Evolutionary conservation across 2,329 filamentous ascomycete species (phyloP).

Genomic region (Spiromastix sp.): DNA sequence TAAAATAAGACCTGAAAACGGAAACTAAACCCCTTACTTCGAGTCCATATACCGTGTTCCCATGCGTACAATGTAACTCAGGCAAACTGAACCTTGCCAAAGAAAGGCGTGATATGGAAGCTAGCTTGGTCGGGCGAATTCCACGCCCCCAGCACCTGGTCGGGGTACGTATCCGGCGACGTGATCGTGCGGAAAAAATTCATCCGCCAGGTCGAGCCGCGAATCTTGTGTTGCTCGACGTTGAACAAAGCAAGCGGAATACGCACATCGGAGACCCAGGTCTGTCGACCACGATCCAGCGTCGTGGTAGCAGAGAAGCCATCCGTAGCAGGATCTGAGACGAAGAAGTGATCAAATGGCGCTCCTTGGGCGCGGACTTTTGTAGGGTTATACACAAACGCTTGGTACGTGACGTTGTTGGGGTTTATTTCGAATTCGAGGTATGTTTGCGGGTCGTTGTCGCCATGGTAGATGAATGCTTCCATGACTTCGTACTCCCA

Average conservation of each 20-base stretch:
- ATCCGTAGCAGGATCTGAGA: constrained; percentile 31
- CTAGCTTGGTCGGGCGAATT: constrained; percentile 36
- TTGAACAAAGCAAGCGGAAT: constrained; percentile 43
- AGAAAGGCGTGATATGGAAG: constrained; percentile 41
- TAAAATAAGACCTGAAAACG: too few relatives aligned
- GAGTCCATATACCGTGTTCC: too few relatives aligned
- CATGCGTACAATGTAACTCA: constrained; percentile 10
- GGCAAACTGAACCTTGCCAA: constrained; percentile 33
- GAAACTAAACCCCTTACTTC: too few relatives aligned
- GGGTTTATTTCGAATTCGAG: constrained; percentile 43
- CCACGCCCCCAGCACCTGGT: constrained; percentile 27
- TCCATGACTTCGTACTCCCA: constrained; percentile 44
- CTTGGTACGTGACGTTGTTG: constrained; percentile 43
- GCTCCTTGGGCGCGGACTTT: constrained; percentile 33
- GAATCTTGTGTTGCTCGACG: constrained; percentile 29
- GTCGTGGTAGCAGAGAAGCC: constrained; percentile 33
- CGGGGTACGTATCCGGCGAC: constrained; percentile 33
- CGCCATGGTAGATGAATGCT: constrained; percentile 38
- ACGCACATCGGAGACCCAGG: constrained; percentile 32
- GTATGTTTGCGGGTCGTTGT: constrained; percentile 39
- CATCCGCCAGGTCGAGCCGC: constrained; percentile 41
- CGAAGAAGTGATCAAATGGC: constrained; percentile 36
- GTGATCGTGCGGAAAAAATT: constrained; percentile 43
- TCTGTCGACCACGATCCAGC: constrained; percentile 25
- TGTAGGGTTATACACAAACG: constrained; percentile 42